Percentiles rank a stretch among this genome's conserved stretches.
phyloP scores from a whole-genome alignment of 208 protist species.

The Trypanosoma avium region DNA sequence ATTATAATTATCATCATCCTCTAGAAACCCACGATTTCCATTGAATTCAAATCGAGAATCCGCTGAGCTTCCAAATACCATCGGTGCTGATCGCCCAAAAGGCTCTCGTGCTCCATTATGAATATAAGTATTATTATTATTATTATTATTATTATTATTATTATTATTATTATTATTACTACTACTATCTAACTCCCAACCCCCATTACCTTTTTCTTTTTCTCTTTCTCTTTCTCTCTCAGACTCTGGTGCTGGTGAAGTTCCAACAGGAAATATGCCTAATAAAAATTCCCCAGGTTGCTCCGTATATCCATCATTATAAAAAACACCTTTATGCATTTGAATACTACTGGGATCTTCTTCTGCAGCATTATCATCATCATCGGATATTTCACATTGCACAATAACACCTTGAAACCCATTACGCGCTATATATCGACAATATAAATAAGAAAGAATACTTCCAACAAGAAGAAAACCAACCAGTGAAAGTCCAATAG shows the following conservation, averaged over 20 bases:
- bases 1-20: too few species aligned
- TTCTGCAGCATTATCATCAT: constrained; percentile 30
- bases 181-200: neutral
- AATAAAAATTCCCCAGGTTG: constrained; percentile 42
- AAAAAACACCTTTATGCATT: constrained; percentile 58
- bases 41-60: too few species aligned
- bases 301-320: constrained; percentile 33
- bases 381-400: constrained; percentile 50
- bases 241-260: neutral
- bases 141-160: too few species aligned
- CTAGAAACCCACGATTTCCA: too few species aligned
- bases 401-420: constrained; percentile 87
- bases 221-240: neutral
- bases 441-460: constrained; percentile 69
- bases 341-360: neutral
- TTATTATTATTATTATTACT: too few species aligned
- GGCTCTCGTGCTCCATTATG: too few species aligned
- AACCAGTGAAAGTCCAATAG: constrained; percentile 60
- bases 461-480: constrained; percentile 56
- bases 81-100: too few species aligned
- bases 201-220: constrained; percentile 1
- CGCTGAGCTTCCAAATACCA: too few species aligned
- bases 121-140: too few species aligned
- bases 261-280: constrained; percentile 46
- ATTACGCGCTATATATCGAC: constrained; percentile 60